A percentile compares a stretch with the other conserved stretches of the same genome.
phyloP scores from a whole-genome alignment of 768 basidiomycete species.

The Neoboletus magnificus region DNA sequence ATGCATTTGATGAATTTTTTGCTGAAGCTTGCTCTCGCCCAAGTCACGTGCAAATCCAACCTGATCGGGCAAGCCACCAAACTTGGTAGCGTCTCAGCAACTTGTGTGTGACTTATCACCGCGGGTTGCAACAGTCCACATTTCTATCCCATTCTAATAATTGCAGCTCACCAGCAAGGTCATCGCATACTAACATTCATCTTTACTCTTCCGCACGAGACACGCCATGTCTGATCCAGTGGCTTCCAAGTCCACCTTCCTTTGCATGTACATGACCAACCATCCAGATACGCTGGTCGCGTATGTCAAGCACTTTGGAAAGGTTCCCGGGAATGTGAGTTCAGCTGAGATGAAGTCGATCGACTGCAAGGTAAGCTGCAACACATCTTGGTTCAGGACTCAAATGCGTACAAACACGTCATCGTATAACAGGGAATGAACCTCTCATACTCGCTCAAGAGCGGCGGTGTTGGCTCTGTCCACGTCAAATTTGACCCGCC shows the following conservation, averaged over 20 bases:
- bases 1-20: no score
- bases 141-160: not conserved
- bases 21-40: no score
- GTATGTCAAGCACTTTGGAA: slow-evolving; percentile 75
- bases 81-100: no score
- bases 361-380: slow-evolving; percentile 52
- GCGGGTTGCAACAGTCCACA: not conserved
- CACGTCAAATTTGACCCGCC: slow-evolving; percentile 67
- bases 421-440: slow-evolving; percentile 56
- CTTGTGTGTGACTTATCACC: no score
- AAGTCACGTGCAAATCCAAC: not conserved
- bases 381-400: not conserved
- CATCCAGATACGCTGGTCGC: slow-evolving; percentile 84
- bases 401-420: not conserved
- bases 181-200: not conserved
- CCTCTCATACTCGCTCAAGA: slow-evolving; percentile 57
- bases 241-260: slow-evolving; percentile 68
- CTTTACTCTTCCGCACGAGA: not conserved
- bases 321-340: slow-evolving; percentile 49
- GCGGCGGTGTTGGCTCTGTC: slow-evolving; percentile 43
- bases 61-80: no score
- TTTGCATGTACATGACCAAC: slow-evolving; percentile 81
- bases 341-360: slow-evolving; percentile 73
- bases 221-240: slow-evolving; percentile 63
- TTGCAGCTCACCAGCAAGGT: not conserved